These are phyloP conservation scores for Silene conica DNA, from an alignment of 148 eudicot genomes.

Conservation along the genomic window DNA sequence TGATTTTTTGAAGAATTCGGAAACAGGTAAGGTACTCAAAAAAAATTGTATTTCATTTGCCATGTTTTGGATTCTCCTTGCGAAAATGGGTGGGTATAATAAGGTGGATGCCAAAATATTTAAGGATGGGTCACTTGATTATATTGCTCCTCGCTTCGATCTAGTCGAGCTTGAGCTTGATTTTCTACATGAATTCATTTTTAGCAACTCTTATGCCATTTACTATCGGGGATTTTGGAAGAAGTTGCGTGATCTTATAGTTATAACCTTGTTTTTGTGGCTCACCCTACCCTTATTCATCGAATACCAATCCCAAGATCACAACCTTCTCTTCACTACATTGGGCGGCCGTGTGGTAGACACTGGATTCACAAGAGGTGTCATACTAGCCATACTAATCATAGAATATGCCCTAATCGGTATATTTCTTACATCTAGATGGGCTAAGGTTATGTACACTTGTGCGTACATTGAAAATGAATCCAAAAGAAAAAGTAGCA, in stretches of 20 bases:
- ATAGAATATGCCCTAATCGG: constrained; percentile 1
- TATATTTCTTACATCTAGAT: neutral
- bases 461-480: neutral
- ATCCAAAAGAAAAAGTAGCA: neutral
- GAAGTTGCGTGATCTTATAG: neutral
- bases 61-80: neutral
- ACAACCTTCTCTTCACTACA: neutral
- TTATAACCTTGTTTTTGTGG: neutral
- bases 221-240: neutral
- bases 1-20: neutral
- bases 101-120: neutral
- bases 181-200: constrained; percentile 8
- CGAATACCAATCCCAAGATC: constrained; percentile 4
- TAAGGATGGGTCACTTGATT: neutral
- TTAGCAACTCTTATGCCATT: constrained; percentile 8
- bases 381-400: constrained; percentile 1
- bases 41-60: neutral
- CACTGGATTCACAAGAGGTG: constrained; percentile 9
- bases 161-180: constrained; percentile 2
- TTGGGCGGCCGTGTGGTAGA: neutral
- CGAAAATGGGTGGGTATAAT: neutral
- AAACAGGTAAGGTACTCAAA: neutral
- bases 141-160: neutral
- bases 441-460: constrained; percentile 17
- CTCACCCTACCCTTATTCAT: constrained; percentile 10